These are phyloP conservation scores for Monosporozyma aerobia DNA, from an alignment of 805 yeast species.

Conservation along the genomic window DNA sequence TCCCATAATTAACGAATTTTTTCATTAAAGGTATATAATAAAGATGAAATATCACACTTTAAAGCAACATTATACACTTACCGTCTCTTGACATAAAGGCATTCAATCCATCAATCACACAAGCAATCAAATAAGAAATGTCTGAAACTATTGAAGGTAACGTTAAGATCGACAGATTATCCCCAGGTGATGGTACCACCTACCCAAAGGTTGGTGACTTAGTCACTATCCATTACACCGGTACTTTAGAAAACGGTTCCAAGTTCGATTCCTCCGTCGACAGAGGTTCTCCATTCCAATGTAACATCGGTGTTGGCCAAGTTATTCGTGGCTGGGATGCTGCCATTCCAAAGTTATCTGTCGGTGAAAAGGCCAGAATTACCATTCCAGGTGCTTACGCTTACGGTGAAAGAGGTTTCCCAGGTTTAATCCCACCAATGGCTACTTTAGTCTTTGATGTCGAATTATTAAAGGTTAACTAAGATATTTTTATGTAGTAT, in stretches of 20 bases:
- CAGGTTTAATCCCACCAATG: conserved; percentile 93
- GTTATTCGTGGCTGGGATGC: conserved; percentile 96
- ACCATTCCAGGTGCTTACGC: conserved; percentile 92
- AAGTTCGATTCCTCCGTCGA: conserved; percentile 93
- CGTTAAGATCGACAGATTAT: conserved; percentile 30
- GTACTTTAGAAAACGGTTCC: conserved; percentile 91
- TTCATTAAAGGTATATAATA: not conserved
- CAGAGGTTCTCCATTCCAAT: conserved; percentile 92
- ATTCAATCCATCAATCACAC: not conserved
- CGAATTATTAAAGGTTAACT: conserved; percentile 48
- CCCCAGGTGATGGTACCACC: conserved; percentile 71
- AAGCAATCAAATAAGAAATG: conserved; percentile 11
- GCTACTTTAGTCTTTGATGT: conserved; percentile 86
- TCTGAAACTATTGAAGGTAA: conserved; percentile 33
- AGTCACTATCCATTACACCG: conserved; percentile 91
- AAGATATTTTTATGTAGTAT: conserved; percentile 5
- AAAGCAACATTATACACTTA: too few relatives aligned
- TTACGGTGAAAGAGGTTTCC: conserved; percentile 91
- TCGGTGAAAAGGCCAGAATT: conserved; percentile 87
- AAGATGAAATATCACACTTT: not conserved
- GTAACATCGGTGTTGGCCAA: conserved; percentile 90
- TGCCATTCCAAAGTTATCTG: conserved; percentile 83
- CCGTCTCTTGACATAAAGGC: not conserved
- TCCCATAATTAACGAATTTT: too few relatives aligned
- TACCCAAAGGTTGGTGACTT: conserved; percentile 83